phyloP scores from a whole-genome alignment of 768 basidiomycete genomes.

The Paxillus rubicundulus region DNA sequence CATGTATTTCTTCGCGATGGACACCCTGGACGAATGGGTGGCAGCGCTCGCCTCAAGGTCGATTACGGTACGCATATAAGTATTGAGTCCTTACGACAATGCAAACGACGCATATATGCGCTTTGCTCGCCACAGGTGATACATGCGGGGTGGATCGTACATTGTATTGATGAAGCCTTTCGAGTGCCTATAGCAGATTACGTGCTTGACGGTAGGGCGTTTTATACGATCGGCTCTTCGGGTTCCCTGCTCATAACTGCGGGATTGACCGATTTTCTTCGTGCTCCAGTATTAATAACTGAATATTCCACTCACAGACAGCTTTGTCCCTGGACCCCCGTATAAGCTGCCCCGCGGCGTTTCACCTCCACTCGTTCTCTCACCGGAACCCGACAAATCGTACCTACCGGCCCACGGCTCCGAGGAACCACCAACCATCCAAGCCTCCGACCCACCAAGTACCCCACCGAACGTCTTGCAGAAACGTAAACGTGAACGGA shows the following conservation, averaged over 20 bases:
- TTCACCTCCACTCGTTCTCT: background rate
- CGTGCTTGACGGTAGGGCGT: conserved; percentile 30
- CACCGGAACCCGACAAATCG: background rate
- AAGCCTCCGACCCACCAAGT: conserved; percentile 23
- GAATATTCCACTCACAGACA: conserved; percentile 7
- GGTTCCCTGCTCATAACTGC: too few relatives aligned
- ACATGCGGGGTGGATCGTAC: conserved; percentile 30
- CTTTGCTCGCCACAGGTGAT: conserved; percentile 19
- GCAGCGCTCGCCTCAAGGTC: conserved; percentile 26
- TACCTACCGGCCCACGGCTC: background rate
- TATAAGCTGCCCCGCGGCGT: conserved; percentile 11
- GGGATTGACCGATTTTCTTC: too few relatives aligned
- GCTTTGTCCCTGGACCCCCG: conserved; percentile 16
- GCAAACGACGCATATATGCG: background rate
- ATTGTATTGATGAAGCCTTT: conserved; percentile 27
- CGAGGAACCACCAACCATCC: background rate
- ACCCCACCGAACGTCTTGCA: conserved; percentile 18
- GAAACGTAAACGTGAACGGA: conserved; percentile 30
- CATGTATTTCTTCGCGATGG: conserved; percentile 31
- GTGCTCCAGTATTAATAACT: background rate
- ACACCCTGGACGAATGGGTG: conserved; percentile 28
- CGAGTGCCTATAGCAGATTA: conserved; percentile 26
- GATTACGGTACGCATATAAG: conserved; percentile 25
- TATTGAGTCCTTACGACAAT: background rate
- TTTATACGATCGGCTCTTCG: background rate